A percentile compares a stretch with the other conserved stretches of the same genome.
Conservation (phyloP, 805 yeast species). For the Trichomonascus vanleenenianus region DNA sequence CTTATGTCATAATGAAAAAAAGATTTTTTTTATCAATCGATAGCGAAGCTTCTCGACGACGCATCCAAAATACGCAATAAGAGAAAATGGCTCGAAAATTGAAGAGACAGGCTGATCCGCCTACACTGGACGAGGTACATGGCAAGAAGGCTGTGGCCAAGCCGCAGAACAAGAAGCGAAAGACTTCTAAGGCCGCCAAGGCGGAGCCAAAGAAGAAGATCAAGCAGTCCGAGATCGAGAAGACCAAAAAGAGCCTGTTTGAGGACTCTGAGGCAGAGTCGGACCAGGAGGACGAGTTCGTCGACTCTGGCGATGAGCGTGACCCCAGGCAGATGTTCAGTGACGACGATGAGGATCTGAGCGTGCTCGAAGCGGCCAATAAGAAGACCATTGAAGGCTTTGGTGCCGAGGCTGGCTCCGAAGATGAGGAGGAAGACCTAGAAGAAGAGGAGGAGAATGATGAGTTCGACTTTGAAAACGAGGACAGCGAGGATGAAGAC, state of each 20-base stretch:
- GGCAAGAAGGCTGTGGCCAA: slow-evolving; percentile 23
- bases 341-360: slow-evolving; percentile 62
- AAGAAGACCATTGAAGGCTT: slow-evolving; percentile 16
- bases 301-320: slow-evolving; percentile 57
- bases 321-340: slow-evolving; percentile 50
- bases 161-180: slow-evolving; percentile 29
- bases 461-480: slow-evolving; percentile 14
- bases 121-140: slow-evolving; percentile 73
- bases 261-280: slow-evolving; percentile 39
- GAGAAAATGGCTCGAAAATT: slow-evolving; percentile 34
- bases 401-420: slow-evolving; percentile 12
- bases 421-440: slow-evolving; percentile 15
- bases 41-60: no score
- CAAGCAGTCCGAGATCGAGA: slow-evolving; percentile 40
- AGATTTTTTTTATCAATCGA: slow-evolving; percentile 10
- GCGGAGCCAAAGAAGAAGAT: slow-evolving; percentile 21
- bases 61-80: slow-evolving; percentile 37
- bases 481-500: slow-evolving; percentile 42
- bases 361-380: slow-evolving; percentile 31
- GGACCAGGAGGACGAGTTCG: slow-evolving; percentile 37
- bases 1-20: slow-evolving; percentile 1
- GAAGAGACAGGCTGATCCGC: slow-evolving; percentile 93
- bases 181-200: slow-evolving; percentile 23
- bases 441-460: slow-evolving; percentile 17
- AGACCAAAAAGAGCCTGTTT: slow-evolving; percentile 58